phyloP scores from a whole-genome alignment of 768 basidiomycete genomes.

The Kockovaella imperatae region DNA sequence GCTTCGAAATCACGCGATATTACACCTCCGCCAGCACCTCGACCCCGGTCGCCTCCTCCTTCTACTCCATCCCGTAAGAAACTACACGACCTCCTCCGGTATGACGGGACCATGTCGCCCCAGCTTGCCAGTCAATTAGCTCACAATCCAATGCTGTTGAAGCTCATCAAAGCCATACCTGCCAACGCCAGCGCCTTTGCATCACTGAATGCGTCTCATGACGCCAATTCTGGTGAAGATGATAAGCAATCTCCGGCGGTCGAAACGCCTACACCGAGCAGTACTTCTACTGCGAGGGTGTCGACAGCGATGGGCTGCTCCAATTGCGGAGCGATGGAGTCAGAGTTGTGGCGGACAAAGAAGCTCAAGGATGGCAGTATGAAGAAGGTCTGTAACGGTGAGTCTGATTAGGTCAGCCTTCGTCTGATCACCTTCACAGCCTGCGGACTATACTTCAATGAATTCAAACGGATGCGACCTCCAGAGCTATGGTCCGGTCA shows the following conservation, averaged over 20 bases:
- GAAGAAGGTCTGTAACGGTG: slow-evolving; percentile 36
- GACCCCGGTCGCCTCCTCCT: slow-evolving; percentile 29
- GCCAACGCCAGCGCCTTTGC: background rate
- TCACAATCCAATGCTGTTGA: slow-evolving; percentile 26
- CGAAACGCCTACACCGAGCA: slow-evolving; percentile 3
- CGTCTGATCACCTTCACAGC: slow-evolving; percentile 9
- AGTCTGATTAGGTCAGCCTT: slow-evolving; percentile 4
- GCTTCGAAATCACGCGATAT: slow-evolving; percentile 13
- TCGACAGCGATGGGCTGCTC: slow-evolving; percentile 20
- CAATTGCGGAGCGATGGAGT: slow-evolving; percentile 31
- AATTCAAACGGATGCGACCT: slow-evolving; percentile 35
- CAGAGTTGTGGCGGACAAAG: slow-evolving; percentile 25
- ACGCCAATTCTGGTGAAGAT: background rate
- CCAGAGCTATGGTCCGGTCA: slow-evolving; percentile 23
- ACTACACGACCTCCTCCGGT: slow-evolving; percentile 23
- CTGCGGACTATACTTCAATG: slow-evolving; percentile 37
- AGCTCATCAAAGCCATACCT: slow-evolving; percentile 31
- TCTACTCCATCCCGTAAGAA: slow-evolving; percentile 28
- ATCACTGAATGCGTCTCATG: background rate
- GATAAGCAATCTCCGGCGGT: background rate
- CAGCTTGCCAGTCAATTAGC: slow-evolving; percentile 25
- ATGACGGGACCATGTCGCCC: slow-evolving; percentile 32
- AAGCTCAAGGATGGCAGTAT: slow-evolving; percentile 27
- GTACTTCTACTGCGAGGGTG: background rate
- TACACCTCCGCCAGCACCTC: slow-evolving; percentile 25